Evolutionary conservation across 148 eudicot species (phyloP).

Genomic region (Vaccinium macrocarpon): DNA sequence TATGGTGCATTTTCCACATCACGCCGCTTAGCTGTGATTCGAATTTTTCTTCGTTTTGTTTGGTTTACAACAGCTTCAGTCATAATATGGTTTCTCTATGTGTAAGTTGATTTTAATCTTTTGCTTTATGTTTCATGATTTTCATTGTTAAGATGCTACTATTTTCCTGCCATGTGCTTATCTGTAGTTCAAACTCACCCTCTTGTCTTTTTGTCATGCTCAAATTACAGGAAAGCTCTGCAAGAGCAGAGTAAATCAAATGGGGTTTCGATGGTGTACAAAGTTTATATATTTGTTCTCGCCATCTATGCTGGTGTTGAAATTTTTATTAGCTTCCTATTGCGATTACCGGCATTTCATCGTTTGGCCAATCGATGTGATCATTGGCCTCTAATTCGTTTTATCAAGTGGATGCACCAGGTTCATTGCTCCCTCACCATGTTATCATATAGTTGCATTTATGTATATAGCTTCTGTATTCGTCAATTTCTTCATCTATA

Average conservation of each 20-base stretch:
- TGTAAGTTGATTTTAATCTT: conserved; percentile 47
- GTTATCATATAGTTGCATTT: conserved; percentile 8
- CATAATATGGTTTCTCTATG: conserved; percentile 78
- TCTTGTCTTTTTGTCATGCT: conserved; percentile 12
- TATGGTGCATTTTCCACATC: conserved; percentile 94
- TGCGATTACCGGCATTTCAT: conserved; percentile 89
- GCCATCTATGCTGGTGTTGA: conserved; percentile 79
- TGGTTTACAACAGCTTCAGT: conserved; percentile 69
- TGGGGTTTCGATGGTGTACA: conserved; percentile 42
- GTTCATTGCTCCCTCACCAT: conserved; percentile 32
- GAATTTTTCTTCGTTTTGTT: conserved; percentile 77
- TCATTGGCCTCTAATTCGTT: conserved; percentile 59
- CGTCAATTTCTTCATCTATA: background rate
- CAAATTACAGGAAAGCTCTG: conserved; percentile 67
- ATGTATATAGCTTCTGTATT: background rate
- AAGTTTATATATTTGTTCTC: conserved; percentile 61
- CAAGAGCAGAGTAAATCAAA: conserved; percentile 34
- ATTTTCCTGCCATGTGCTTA: background rate
- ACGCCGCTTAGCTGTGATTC: conserved; percentile 68
- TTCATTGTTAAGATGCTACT: background rate
- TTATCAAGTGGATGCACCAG: conserved; percentile 97
- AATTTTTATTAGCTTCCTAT: conserved; percentile 60
- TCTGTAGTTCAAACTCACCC: background rate
- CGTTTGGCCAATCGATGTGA: conserved; percentile 67
- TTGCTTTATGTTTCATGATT: background rate